Evolutionary conservation across 2,329 filamentous ascomycete genomes (phyloP), one percentile per base, ranked within the genome.

Genomic region (Cryoendolithus antarcticus): DNA sequence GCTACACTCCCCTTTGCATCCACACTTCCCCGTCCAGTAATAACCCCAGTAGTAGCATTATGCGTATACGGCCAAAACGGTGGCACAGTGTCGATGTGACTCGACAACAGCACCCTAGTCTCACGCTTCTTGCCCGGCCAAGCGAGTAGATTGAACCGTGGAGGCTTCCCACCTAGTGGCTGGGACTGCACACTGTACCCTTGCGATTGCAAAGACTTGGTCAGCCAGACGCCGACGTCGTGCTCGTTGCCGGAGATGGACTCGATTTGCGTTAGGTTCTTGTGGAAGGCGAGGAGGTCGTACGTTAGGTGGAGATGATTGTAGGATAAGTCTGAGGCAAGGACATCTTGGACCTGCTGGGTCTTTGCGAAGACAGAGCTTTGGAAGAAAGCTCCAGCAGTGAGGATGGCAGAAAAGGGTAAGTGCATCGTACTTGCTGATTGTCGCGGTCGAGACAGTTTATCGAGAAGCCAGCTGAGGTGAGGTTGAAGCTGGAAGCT

Each of bases 11-110:
- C 69, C 45, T 72, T 71, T 34, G 62, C 69, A 39, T 72, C 85
- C 12, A 86, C 82, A 38, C 71, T 78, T 36, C 85, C 85, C 27
- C 85, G 76, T 2, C 85, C 85, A 37, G 69, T 72, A 31, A 59
- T 53, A 33, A 51, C 62, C 44, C 37, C 72, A 67, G 44, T 72
- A 15, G 59, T 48, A 6, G 69, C 67, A 30, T 69, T 62, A 27
- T 70, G 65, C 32, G 67, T 66, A 58, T 86, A 86, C 0, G 78
- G 78, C 43, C 84, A 80, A 56, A 74, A 76, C 0, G 82, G 82
- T 1, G 82, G 80, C 32, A 42, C 75, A 2, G 74, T 77, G 52
- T 95, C 88, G 51, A 93, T 89, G 58, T 94, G 86, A 41, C 80
- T 86, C 1, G 78, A 78, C 1, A 88, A 61, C n/a, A 86, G 64